Base-by-base conservation (phyloP, 257 asterid genomes). In the Penstemon barbatus region DNA sequence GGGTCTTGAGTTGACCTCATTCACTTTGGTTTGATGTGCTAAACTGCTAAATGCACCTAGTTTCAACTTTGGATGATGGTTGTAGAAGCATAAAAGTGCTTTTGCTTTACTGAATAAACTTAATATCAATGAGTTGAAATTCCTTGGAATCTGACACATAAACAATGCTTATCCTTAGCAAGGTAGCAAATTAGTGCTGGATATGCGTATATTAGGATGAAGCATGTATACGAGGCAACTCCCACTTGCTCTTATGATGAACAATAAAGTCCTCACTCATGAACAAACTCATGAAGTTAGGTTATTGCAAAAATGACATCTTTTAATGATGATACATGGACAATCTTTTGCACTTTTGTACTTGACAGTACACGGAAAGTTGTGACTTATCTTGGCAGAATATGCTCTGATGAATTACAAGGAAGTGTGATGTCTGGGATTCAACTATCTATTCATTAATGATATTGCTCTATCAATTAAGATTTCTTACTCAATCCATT, bases 21-120 rank as follows among this genome's bases (percentile, higher is more conserved):
- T 61, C 70, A 55, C 70, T 52, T 58, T 54, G 64, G 48, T 38
- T 18, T 43, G 61, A 46, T 43, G 42, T 49, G 40, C 66, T 37
- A 42, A 58, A 15, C 42, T 42, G 25, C 18, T 38, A 60, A 38
- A 49, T 49, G n/a, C 54, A 7, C 51, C 2, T 46, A 46, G 51
- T 49, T 12, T 49, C 19, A 10, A 10, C 18, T 49, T 49, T 1
- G 5, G n/a, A 49, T 10, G 6, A 49, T 10, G 54, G n/a, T 49
- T 13, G 54, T 49, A 10, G 18, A 9, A 49, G 54, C 15, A 9
- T 15, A 49, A 49, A 12, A 49, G 2, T 49, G 54, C 54, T 49
- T 48, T n/a, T 13, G 54, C 49, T 1, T 25, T 13, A 3, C 2
- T 5, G 48, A 0, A 5, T 25, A 41, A 60, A 39, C 6, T 60